Base-by-base conservation (phyloP, 2,329 filamentous ascomycete species). In the Fusarium globosum region DNA sequence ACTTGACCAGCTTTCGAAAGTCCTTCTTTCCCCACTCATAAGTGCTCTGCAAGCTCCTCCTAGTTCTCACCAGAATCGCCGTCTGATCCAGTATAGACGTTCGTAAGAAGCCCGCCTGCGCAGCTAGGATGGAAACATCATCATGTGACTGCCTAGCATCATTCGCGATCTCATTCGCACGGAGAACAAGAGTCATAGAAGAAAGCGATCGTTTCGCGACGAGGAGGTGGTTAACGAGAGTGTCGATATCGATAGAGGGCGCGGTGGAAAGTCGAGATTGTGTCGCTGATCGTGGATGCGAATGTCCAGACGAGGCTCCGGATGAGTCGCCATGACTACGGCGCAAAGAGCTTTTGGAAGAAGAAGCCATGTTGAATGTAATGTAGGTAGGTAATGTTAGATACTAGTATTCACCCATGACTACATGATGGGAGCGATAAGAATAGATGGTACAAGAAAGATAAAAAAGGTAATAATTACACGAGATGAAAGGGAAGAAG, bases 151-250 rank as follows among this genome's bases (percentile, higher is more conserved):
- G 85, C 39, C 94, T 92, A 9, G 95, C 94, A 20, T 89, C 86
- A 26, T 90, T 94, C 49, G 96, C 93, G 63, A 98, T 91, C 78
- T 97, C 93, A 79, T 96, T 95, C 73, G 95, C 95, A 68, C 94
- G 93, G 80, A 94, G 92, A 58, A 98, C 94, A 68, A 93, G 91
- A 46, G 88, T 90, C 81, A 97, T 95, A 16, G 94, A 94, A 21
- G 93, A 93, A 9, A 98, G 88, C 2, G 95, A 95, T 49, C 94
- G 91, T 81, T 98, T 98, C 14, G 96, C 93, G 36, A 93, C 92
- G 45, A 98, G 90, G 41, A 98, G 92, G 83, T 97, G 91, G 60
- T 91, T 89, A 63, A 98, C 93, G 48, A 98, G 90, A 30, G 90
- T 91, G 76, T 97, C 94, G 78, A 97, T 89, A 39, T 82, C 76